Conservation (phyloP, 495 filamentous ascomycete species). For the Elaphomyces granulatus region DNA sequence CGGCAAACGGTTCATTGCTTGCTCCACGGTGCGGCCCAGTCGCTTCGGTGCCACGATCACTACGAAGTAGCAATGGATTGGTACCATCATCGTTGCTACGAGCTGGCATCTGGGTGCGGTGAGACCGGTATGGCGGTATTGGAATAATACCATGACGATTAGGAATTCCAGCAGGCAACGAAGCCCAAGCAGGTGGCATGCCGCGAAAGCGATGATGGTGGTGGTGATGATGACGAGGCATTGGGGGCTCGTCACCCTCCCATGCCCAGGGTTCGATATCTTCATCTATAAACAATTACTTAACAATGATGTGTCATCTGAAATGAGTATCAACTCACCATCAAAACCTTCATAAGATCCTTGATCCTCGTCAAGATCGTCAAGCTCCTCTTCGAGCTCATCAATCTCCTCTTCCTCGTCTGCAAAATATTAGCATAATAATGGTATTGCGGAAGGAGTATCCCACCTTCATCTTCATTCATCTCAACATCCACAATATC, state of each 20-base stretch:
- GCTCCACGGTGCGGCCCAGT: conserved; percentile 19
- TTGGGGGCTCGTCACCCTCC: conserved; percentile 36
- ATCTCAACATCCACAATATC: conserved; percentile 54
- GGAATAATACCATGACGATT: conserved; percentile 29
- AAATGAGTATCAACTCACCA: conserved; percentile 13
- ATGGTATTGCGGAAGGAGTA: conserved; percentile 11
- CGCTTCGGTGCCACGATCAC: conserved; percentile 24
- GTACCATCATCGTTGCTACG: conserved; percentile 58
- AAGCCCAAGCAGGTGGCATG: conserved; percentile 27
- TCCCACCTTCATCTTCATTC: conserved; percentile 54
- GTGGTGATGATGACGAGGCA: conserved; percentile 31
- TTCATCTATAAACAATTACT: conserved; percentile 23
- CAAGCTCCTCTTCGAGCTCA: conserved; percentile 35
- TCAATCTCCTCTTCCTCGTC: conserved; percentile 39
- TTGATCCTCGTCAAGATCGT: conserved; percentile 35
- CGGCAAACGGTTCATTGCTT: conserved; percentile 26
- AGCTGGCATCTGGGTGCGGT: conserved; percentile 32
- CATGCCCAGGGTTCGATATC: conserved; percentile 43
- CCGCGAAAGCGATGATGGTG: conserved; percentile 34
- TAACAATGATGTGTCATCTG: conserved; percentile 4
- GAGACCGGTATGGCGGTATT: conserved; percentile 39
- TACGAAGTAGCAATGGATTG: conserved; percentile 56
- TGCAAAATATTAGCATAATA: conserved; percentile 11
- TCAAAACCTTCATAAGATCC: conserved; percentile 31
- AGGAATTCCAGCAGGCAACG: conserved; percentile 28